Evolutionary conservation across 2,329 filamentous ascomycete genomes (phyloP), one percentile per base, ranked within the genome.

Genomic region (Diaporthe longicolla): DNA sequence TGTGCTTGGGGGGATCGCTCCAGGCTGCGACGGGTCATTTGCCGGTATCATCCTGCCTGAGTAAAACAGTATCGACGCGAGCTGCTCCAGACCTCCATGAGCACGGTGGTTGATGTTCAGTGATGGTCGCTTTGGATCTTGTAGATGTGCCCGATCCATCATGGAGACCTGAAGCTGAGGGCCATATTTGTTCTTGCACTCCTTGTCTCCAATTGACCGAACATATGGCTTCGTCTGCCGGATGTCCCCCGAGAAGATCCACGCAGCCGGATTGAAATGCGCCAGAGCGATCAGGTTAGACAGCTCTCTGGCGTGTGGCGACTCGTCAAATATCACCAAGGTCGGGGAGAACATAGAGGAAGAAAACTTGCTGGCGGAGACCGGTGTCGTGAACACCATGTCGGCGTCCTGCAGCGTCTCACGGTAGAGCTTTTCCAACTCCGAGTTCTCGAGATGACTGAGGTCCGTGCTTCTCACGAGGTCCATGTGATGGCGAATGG

Each of bases 51-150:
- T 69, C 19, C 8, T 32, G 32, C 1, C 1, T 1, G 17, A 8
- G 55, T 73, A 73, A 5, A 70, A 73, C 9, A 73, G 24, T 2
- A 10, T 21, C 7, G 71, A 73, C 0, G 29, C 55, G 0, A 29
- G 55, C 54, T 45, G 29, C 3, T 70, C 54, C 1, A 73, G 21
- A 4, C 45, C 26, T 1, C 71, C 71, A 1, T 32, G 3, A 8
- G 71, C 63, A 6, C 71, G 71, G 35, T 73, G 71, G 4, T 73
- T 73, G 24, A 57, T 63, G 5, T 45, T 32, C 1, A 73, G 63
- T 0, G 55, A 45, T 19, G 43, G 8, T 32, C 40, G 1, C 26
- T 19, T 3, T 43, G 29, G 19, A 11, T 1, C 2, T n/a, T n/a
- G 9, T 7, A 2, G 43, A 48, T 19, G 2, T 1, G 63, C 54